Evolutionary conservation across 1,139 yeast species (phyloP), one percentile per base, ranked within the genome.

Genomic region (Debaryomycetaceae sp.): DNA sequence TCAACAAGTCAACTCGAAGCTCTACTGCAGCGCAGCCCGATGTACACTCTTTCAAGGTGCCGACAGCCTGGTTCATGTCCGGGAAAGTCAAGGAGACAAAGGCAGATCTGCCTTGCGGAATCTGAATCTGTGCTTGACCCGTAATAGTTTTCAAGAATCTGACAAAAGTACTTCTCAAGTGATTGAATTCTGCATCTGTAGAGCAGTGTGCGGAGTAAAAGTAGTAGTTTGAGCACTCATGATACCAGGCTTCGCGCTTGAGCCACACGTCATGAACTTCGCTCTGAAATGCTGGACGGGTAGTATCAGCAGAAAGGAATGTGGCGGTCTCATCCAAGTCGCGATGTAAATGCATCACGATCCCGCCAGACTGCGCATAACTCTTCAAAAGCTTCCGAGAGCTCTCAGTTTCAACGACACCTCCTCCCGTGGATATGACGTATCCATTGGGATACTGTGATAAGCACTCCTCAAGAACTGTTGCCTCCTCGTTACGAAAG

Each of bases 381-480:
- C 60, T 47, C 44, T 75, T 66, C 48, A 90, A 62, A 8, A 71
- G 39, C 5, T 61, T 61, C 43, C 97, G 72, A 6, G 92, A 76
- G n/a, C 51, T 68, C 10, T 67, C 68, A 20, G 71, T 69, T 54
- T 90, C 98, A 22, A 90, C 95, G 38, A 92, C 68, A 5, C 99
- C 99, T 25, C 99, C 99, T 22, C 99, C 99, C 32, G 96, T 83
- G 2, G 98, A 83, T 30, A 86, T 67, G 22, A 90, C 81, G 43
- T 75, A 65, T 3, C 81, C 82, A 3, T 56, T 51, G 4, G 74
- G 60, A 41, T 67, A 59, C 19, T 62, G 53, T 2, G 46, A 39
- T 27, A 85, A 46, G 22, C 68, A 60, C 26, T 73, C 70, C 28
- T 67, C 53, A 34, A 83, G 72, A 25, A 81, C 56, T 24, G 55